phyloP scores from a whole-genome alignment of 305 asterid species.

The Solanum hybrid region DNA sequence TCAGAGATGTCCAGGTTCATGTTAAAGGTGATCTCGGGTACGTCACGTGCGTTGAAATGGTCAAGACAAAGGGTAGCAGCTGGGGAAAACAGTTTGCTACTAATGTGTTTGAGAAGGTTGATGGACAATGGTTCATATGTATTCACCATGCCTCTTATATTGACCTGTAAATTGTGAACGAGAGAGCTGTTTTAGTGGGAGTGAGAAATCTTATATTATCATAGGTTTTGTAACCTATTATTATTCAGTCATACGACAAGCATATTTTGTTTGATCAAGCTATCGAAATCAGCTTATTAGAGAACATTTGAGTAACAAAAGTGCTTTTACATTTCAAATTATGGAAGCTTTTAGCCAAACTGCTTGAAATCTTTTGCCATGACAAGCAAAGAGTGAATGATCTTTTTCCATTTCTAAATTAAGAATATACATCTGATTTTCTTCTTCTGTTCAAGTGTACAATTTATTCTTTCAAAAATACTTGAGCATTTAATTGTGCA shows the following conservation, averaged over 20 bases:
- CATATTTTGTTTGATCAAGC: not conserved
- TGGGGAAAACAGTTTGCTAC: conserved; percentile 92
- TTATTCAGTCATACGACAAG: not conserved
- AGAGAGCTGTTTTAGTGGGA: not conserved
- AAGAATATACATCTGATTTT: not conserved
- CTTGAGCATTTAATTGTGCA: not conserved
- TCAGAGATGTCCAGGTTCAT: conserved; percentile 69
- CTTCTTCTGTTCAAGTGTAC: not conserved
- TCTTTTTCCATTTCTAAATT: not conserved
- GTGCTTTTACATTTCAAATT: not conserved
- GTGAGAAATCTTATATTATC: not conserved
- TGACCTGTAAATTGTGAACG: conserved; percentile 36
- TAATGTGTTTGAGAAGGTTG: conserved; percentile 71
- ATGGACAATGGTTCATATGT: conserved; percentile 75
- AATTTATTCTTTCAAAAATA: no score
- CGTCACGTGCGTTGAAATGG: conserved; percentile 84
- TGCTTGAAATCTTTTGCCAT: not conserved
- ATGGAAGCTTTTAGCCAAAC: not conserved
- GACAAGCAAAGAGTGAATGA: not conserved
- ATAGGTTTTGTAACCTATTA: not conserved
- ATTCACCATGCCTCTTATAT: conserved; percentile 85
- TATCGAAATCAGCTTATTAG: not conserved
- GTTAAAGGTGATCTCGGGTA: conserved; percentile 68
- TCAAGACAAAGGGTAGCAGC: conserved; percentile 74
- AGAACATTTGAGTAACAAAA: not conserved